Evolutionary conservation across 1,139 yeast species (phyloP).

Genomic region (Groenewaldozyma auringiensis): DNA sequence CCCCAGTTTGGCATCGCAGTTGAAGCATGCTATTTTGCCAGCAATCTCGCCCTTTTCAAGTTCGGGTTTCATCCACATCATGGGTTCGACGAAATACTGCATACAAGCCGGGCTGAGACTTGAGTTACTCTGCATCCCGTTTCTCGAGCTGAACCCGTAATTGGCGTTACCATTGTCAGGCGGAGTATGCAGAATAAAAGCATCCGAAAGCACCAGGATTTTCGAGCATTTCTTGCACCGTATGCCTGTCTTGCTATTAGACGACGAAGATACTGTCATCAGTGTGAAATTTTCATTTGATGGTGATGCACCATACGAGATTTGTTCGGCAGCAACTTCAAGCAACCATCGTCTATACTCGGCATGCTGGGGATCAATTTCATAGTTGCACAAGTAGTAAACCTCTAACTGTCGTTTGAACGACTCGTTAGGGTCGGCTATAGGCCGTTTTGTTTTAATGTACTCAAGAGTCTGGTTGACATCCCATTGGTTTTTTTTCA

Average conservation of each 20-base stretch:
- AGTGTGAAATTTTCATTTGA: constrained; percentile 13
- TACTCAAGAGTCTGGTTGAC: constrained; percentile 63
- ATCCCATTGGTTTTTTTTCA: constrained; percentile 59
- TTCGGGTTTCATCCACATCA: constrained; percentile 84
- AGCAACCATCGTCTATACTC: constrained; percentile 49
- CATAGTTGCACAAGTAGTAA: constrained; percentile 45
- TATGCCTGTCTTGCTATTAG: constrained; percentile 4
- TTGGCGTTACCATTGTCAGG: constrained; percentile 5
- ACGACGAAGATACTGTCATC: constrained; percentile 8
- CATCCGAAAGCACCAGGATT: constrained; percentile 22
- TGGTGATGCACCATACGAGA: constrained; percentile 24
- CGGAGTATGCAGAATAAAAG: constrained; percentile 22
- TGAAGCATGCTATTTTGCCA: constrained; percentile 81
- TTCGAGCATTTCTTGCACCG: constrained; percentile 31
- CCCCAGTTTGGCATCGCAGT: constrained; percentile 66
- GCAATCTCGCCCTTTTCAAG: constrained; percentile 61
- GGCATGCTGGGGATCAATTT: constrained; percentile 33
- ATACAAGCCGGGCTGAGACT: constrained; percentile 67
- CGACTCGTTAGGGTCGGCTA: constrained; percentile 68
- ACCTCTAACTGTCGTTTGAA: constrained; percentile 64
- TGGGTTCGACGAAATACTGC: constrained; percentile 81
- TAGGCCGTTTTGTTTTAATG: constrained; percentile 51
- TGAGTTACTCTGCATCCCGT: constrained; percentile 32
- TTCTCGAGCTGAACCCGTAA: constrained; percentile 18
- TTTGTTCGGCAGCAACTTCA: constrained; percentile 30